Evolutionary conservation across 2,329 filamentous ascomycete species (phyloP).

Genomic region (Aspergillus fumigatiaffinis): DNA sequence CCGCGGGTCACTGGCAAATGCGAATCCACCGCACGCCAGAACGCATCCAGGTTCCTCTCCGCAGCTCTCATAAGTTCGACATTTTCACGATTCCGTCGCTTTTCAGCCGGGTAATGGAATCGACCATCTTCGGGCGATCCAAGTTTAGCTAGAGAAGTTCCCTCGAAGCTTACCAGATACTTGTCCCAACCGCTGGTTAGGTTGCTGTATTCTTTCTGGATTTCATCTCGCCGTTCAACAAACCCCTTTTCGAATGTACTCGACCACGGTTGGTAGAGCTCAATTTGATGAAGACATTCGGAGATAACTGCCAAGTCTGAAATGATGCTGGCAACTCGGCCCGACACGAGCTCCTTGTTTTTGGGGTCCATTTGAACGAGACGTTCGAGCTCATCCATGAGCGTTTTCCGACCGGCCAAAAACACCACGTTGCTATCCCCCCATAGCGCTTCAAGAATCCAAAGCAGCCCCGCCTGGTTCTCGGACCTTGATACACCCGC

Average conservation of each 20-base stretch:
- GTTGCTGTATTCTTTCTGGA: slow-evolving; percentile 1
- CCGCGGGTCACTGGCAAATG: slow-evolving; percentile 10
- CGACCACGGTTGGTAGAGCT: slow-evolving; percentile 50
- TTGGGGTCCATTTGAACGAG: slow-evolving; percentile 38
- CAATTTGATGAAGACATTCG: slow-evolving; percentile 44
- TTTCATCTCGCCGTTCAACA: slow-evolving; percentile 10
- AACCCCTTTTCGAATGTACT: slow-evolving; percentile 33
- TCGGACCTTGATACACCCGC: neutral
- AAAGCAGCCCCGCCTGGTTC: neutral
- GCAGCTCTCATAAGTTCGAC: slow-evolving; percentile 44
- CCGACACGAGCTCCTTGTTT: slow-evolving; percentile 38
- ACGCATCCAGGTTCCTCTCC: slow-evolving; percentile 47
- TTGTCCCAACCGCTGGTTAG: neutral
- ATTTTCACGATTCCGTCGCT: slow-evolving; percentile 45
- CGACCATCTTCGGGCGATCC: slow-evolving; percentile 35
- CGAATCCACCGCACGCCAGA: slow-evolving; percentile 42
- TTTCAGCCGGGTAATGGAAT: slow-evolving; percentile 49
- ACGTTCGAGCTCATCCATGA: slow-evolving; percentile 50
- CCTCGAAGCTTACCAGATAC: neutral
- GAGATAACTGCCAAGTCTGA: slow-evolving; percentile 46
- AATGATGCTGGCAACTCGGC: slow-evolving; percentile 34
- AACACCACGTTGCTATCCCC: slow-evolving; percentile 34
- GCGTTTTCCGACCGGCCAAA: slow-evolving; percentile 28
- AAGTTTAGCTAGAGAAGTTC: slow-evolving; percentile 17
- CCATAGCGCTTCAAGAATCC: slow-evolving; percentile 8